These are phyloP conservation scores for Mortierella sp. DNA, from an alignment of 371 early-diverging fungal genomes.

Conservation along the genomic window DNA sequence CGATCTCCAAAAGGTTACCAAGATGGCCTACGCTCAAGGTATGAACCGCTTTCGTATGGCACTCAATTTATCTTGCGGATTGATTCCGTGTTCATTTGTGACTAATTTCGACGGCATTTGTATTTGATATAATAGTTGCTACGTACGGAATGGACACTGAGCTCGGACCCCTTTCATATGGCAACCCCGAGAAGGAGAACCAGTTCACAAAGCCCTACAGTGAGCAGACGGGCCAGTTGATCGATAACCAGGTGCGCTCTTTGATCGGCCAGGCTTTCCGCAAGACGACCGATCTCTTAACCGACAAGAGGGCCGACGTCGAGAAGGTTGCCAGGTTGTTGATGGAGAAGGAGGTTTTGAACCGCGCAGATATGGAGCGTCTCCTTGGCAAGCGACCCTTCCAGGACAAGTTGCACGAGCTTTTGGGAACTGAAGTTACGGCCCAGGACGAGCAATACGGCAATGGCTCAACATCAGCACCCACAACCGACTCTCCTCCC, in stretches of 20 bases:
- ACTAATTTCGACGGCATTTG: neutral
- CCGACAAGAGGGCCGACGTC: constrained; percentile 85
- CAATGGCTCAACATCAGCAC: constrained; percentile 30
- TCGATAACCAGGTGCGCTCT: constrained; percentile 93
- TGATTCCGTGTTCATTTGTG: neutral
- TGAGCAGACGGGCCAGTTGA: constrained; percentile 94
- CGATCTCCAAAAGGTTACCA: constrained; percentile 97
- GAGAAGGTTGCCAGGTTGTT: constrained; percentile 94
- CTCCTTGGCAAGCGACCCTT: constrained; percentile 93
- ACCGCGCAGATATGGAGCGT: constrained; percentile 94
- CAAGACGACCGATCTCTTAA: constrained; percentile 84
- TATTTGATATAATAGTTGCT: constrained; percentile 62
- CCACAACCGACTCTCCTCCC: constrained; percentile 30
- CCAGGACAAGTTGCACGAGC: constrained; percentile 70
- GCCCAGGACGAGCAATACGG: constrained; percentile 30
- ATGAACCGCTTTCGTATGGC: neutral
- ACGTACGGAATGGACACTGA: constrained; percentile 95
- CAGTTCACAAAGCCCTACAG: constrained; percentile 96
- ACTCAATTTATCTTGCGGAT: neutral
- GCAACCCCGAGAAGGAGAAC: constrained; percentile 79
- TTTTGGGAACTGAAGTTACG: constrained; percentile 48
- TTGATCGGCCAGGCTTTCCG: constrained; percentile 88
- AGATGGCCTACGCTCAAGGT: constrained; percentile 94
- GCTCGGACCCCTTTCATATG: constrained; percentile 90
- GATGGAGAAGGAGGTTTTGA: constrained; percentile 96